Conservation (phyloP, 345 rosid genomes). For the Psidium friedrichsthalianum region DNA sequence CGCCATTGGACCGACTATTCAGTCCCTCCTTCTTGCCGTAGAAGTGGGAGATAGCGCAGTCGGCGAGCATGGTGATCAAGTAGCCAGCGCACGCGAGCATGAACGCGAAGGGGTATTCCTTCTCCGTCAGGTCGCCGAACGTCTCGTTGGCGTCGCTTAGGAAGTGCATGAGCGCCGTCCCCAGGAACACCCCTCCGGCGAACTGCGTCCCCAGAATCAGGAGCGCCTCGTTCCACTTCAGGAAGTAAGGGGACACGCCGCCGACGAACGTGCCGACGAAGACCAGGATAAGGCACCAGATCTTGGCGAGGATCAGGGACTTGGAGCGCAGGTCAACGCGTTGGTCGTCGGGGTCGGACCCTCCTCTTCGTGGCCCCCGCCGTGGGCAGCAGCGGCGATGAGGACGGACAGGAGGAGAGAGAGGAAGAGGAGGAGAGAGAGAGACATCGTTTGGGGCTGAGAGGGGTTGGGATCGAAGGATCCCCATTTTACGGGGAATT, state of each 20-base stretch:
- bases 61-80: conserved; percentile 67
- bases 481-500: neutral
- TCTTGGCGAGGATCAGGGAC: conserved; percentile 39
- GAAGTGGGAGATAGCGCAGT: conserved; percentile 36
- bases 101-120: conserved; percentile 71
- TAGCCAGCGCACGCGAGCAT: conserved; percentile 77
- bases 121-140: conserved; percentile 36
- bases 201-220: conserved; percentile 78
- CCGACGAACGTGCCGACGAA: conserved; percentile 50
- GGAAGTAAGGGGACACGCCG: conserved; percentile 63
- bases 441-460: conserved; percentile 14
- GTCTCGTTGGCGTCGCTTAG: conserved; percentile 68
- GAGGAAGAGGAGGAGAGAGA: conserved; percentile 38
- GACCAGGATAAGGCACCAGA: conserved; percentile 55
- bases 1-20: conserved; percentile 16
- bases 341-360: conserved; percentile 2
- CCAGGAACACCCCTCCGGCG: conserved; percentile 81
- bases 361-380: conserved; percentile 18
- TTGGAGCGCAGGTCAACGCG: conserved; percentile 30
- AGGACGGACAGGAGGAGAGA: conserved; percentile 20
- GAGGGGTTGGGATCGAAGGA: neutral
- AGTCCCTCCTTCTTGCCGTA: conserved; percentile 19
- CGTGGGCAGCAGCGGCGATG: conserved; percentile 41
- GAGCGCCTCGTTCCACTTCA: conserved; percentile 76
- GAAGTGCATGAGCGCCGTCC: conserved; percentile 87